Evolutionary conservation across 2,329 filamentous ascomycete genomes (phyloP), one percentile per base, ranked within the genome.

Genomic region (Venturia effusa): DNA sequence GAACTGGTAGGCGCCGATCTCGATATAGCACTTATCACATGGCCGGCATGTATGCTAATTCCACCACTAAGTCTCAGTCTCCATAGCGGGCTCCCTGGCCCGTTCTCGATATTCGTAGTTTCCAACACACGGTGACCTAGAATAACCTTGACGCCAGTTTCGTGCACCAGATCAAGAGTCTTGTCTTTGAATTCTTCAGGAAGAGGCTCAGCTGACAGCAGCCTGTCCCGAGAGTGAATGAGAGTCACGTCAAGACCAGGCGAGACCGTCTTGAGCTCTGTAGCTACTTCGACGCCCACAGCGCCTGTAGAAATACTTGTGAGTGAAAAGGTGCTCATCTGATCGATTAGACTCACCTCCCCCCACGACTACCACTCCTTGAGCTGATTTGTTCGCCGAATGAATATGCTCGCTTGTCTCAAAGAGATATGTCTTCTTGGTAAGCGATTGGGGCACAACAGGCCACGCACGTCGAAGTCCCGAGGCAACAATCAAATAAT

Each of bases 261-360:
- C 66, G 87, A 81, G 27, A 85, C 77, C 59, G 83, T 73, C 74
- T 92, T 92, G 63, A 92, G 78, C 75, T 94, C 89, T 1, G 88
- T 84, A 0, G 90, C 88, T 81, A 93, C 91, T 72, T 93, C 89
- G 64, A 92, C 86, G 10, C 90, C 90, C 1, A 93, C 89, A 7
- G 89, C 90, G 61, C 88, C 81, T 83, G 30, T 15, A 40, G 6
- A 30, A 8, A n/a, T n/a, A 15, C 54, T n/a, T 41, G 22, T 40
- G 24, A 39, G 27, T 4, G 6, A 1, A 2, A 8, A 2, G 34
- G 10, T 3, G 8, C 3, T n/a, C 27, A 19, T 6, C 13, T 30
- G 5, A 41, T 37, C 32, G 6, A 15, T 22, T 60, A 8, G 5
- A 41, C 41, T 45, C 32, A 19, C 61, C 63, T 51, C 63, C 63